Percentiles rank a stretch among this genome's conserved stretches.
These are phyloP conservation scores for Funneliformis caledonium DNA, from an alignment of 371 early-diverging fungal genomes.

Conservation along the genomic window DNA sequence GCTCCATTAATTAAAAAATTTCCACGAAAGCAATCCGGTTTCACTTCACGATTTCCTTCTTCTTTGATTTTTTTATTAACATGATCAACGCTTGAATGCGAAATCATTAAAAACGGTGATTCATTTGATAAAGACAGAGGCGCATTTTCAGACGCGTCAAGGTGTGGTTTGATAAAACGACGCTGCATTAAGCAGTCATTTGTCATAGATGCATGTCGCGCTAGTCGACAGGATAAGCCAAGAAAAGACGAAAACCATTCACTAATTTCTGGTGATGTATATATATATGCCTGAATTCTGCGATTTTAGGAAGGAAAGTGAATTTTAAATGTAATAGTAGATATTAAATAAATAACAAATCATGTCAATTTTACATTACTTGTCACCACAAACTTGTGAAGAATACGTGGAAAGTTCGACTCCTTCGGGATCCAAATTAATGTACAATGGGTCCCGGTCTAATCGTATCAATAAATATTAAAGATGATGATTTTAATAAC, in stretches of 20 bases:
- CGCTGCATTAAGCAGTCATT: conserved; percentile 23
- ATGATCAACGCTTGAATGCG: conserved; percentile 56
- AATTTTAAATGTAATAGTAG: conserved; percentile 8
- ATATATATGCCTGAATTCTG: conserved; percentile 49
- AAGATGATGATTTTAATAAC: background rate
- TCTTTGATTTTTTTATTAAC: conserved; percentile 55
- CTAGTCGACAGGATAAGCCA: conserved; percentile 59
- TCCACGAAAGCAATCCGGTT: conserved; percentile 56
- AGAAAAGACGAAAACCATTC: conserved; percentile 63
- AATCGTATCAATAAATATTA: background rate
- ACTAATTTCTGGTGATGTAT: conserved; percentile 49
- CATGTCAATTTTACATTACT: conserved; percentile 31
- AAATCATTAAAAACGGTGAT: conserved; percentile 66
- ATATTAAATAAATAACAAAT: conserved; percentile 3
- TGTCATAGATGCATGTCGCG: conserved; percentile 51
- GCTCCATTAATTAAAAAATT: conserved; percentile 58
- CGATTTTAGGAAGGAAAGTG: background rate
- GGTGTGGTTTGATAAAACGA: conserved; percentile 47
- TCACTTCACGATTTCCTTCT: conserved; percentile 31
- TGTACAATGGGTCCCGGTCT: background rate
- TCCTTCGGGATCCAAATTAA: conserved; percentile 4
- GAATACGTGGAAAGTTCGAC: conserved; percentile 13
- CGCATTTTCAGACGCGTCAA: conserved; percentile 41
- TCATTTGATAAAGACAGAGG: conserved; percentile 63
- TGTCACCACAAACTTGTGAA: conserved; percentile 43